Conservation (phyloP, 2,329 filamentous ascomycete genomes). For the Metarhizium anisopliae region DNA sequence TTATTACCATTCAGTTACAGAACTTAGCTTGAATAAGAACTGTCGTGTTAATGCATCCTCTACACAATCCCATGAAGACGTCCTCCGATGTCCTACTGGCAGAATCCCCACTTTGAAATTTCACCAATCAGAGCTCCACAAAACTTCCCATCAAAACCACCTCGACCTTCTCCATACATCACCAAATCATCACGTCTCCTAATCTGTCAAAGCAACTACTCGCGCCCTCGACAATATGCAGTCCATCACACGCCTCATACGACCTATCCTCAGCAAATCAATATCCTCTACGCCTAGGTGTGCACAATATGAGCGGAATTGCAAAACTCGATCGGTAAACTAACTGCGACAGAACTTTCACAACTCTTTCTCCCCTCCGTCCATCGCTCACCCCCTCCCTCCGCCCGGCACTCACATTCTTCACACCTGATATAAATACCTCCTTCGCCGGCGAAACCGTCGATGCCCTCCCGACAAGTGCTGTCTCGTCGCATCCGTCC, state of each 20-base stretch:
- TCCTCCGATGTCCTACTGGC: too few species aligned
- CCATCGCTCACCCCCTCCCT: slow-evolving; percentile 32
- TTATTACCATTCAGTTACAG: too few species aligned
- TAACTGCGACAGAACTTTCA: slow-evolving; percentile 30
- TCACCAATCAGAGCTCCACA: too few species aligned
- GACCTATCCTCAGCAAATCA: slow-evolving; percentile 17
- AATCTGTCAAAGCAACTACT: too few species aligned
- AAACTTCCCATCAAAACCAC: too few species aligned
- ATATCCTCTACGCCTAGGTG: slow-evolving; percentile 17
- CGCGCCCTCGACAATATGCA: slow-evolving; percentile 10
- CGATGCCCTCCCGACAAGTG: slow-evolving; percentile 34
- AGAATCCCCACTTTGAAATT: too few species aligned
- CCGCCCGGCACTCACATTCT: slow-evolving; percentile 21
- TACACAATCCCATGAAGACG: too few species aligned
- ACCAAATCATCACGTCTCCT: too few species aligned
- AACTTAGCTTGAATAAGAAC: too few species aligned
- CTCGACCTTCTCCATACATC: too few species aligned
- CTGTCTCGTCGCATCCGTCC: slow-evolving; percentile 44
- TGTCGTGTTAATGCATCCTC: too few species aligned
- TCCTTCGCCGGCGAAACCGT: slow-evolving; percentile 13
- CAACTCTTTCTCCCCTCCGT: slow-evolving; percentile 41
- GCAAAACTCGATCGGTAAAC: background rate
- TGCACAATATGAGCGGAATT: background rate
- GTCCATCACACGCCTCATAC: slow-evolving; percentile 21
- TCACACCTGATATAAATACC: slow-evolving; percentile 19